phyloP scores from a whole-genome alignment of 352 stramenopile species.

The Phytophthora fragariaefolia region DNA sequence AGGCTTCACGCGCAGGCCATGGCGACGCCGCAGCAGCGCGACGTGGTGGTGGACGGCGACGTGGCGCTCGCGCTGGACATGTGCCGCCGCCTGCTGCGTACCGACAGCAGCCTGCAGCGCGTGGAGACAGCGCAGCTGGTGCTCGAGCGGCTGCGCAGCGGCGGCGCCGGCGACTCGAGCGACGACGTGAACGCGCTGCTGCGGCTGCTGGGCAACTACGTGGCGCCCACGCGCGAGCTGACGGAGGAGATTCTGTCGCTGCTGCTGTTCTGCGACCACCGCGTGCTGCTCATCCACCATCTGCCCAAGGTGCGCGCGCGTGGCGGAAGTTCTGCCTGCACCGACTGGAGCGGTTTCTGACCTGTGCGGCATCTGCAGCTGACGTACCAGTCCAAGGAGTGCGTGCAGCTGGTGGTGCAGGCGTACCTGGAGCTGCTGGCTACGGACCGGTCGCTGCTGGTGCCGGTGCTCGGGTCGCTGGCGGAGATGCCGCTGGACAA shows the following conservation, averaged over 20 bases:
- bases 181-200: constrained; percentile 80
- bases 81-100: constrained; percentile 63
- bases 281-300: constrained; percentile 82
- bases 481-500: constrained; percentile 73
- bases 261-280: constrained; percentile 77
- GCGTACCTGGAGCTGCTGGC: constrained; percentile 79
- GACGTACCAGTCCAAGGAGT: constrained; percentile 83
- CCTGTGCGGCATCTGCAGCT: constrained; percentile 44
- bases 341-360: no score
- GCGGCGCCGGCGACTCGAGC: constrained; percentile 50
- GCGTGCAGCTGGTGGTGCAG: constrained; percentile 75
- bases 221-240: constrained; percentile 71
- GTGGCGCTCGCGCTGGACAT: constrained; percentile 51
- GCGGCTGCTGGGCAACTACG: constrained; percentile 77
- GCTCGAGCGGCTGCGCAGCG: constrained; percentile 71
- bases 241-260: constrained; percentile 77
- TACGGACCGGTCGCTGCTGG: constrained; percentile 77
- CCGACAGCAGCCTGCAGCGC: constrained; percentile 46
- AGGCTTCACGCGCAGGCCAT: no score
- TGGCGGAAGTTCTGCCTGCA: no score
- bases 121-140: constrained; percentile 60
- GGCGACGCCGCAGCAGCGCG: constrained; percentile 47
- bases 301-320: constrained; percentile 66
- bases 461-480: constrained; percentile 80
- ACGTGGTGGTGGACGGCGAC: constrained; percentile 59